Percentiles rank a stretch among this genome's conserved stretches.
Evolutionary conservation across 108 stramenopile species (phyloP).

Genomic region (Stephanodiscus minutulus): DNA sequence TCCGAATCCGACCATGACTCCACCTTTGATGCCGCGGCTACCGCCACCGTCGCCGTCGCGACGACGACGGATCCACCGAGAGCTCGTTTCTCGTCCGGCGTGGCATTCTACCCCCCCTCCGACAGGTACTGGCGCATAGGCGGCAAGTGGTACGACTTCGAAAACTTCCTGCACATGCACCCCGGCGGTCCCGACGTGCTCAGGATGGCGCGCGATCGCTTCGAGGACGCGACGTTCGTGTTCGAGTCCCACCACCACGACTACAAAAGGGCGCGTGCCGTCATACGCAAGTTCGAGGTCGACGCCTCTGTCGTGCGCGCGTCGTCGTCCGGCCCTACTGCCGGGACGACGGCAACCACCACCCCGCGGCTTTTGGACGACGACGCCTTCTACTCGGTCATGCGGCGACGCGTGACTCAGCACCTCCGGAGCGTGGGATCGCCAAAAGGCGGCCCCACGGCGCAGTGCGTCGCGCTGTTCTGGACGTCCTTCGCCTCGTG

Average conservation of each 20-base stretch:
- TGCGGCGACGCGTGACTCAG: constrained; percentile 7
- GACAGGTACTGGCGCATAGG: constrained; percentile 20
- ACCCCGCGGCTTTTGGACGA: constrained; percentile 9
- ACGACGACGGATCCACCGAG: not conserved
- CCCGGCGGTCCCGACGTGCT: constrained; percentile 20
- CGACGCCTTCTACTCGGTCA: constrained; percentile 11
- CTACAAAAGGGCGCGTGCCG: constrained; percentile 12
- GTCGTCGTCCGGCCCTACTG: not conserved
- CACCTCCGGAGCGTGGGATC: not conserved
- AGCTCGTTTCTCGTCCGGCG: constrained; percentile 3
- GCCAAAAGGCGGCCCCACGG: constrained; percentile 3
- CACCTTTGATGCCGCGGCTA: not conserved
- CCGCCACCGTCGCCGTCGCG: not conserved
- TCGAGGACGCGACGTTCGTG: constrained; percentile 25
- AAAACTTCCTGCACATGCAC: constrained; percentile 3
- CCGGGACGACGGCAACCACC: not conserved
- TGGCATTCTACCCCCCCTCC: constrained; percentile 11
- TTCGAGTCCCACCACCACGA: constrained; percentile 21
- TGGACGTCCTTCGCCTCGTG: constrained; percentile 19
- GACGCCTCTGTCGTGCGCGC: constrained; percentile 4
- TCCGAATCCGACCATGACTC: not conserved
- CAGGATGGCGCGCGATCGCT: constrained; percentile 21
- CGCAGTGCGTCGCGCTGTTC: constrained; percentile 18
- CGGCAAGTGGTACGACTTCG: constrained; percentile 27
- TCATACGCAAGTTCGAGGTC: constrained; percentile 21